Evolutionary conservation across 1,284 basidiomycete genomes (phyloP), one percentile per base, ranked within the genome.

Genomic region (Austroboletus novae-zelandiae): DNA sequence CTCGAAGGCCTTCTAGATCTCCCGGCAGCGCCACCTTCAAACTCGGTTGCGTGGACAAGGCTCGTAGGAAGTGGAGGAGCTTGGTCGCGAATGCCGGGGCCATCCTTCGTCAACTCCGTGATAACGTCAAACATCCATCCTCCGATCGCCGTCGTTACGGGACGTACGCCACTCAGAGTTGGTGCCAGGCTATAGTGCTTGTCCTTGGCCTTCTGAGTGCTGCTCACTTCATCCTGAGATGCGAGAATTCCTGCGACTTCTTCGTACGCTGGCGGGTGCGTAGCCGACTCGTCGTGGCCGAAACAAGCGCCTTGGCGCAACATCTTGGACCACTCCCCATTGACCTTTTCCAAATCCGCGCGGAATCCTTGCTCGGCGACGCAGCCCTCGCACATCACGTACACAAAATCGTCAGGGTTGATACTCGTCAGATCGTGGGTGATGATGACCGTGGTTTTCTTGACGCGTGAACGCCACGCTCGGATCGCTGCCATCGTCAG

Each of bases 341-440:
- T 74, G 0, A 40, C 53, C 18, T 50, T 60, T 66, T 88, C 84
- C 44, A 95, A 77, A 61, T 94, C 89, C 2, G 69, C 67, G 7
- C 92, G 82, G 71, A 84, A 98, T 1, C 96, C 96, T 61, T 94
- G 87, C 65, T 98, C 90, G 35, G 85, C 86, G n/a, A 98, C 81
- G 0, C 69, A 57, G 0, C 95, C 96, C 23, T 84, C 74, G 57
- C 86, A 84, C 76, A 99, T 84, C 5, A 98, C 88, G 66, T 98
- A 98, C 14, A 96, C 89, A 59, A 96, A 98, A 68, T 98, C 95
- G 15, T 76, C 70, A 0, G 74, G 48, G 5, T 74, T 73, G 58
- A 99, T 91, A 61, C 94, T 91, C 0, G 87, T 86, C 11, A 98
- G 81, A 62, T 98, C 95, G 68, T 98, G 96, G 0, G 95, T 98